Base-by-base conservation (phyloP, 2,329 filamentous ascomycete genomes). In the Penicillium sp. region DNA sequence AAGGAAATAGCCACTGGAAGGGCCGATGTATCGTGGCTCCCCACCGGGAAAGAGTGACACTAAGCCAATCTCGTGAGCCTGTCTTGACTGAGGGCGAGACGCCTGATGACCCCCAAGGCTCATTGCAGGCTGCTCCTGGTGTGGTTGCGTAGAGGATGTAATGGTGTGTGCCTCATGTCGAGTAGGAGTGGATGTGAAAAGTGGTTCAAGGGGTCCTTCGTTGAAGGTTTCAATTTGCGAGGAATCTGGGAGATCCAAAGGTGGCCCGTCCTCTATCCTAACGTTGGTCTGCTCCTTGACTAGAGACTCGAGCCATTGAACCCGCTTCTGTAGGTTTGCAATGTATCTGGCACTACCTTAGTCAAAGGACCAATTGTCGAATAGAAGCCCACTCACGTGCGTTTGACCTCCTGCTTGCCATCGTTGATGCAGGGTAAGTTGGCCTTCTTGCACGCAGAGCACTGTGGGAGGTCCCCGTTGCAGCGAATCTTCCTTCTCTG, bases 1-100 rank as follows among this genome's bases (percentile, higher is more conserved):
- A 9, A 78, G 65, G 28, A 76, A 76, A 40, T 75, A 76, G 1
- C 76, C 76, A 25, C 75, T 78, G 0, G 76, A 79, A 2, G 76
- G 76, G 0, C 76, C 76, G 10, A 79, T 73, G 33, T 79, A 79
- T 41, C 72, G 65, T 3, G 57, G 52, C 14, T 70, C 71, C 14
- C 75, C 73, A 29, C 69, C 72, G 3, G 64, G 64, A 2, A 71
- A 72, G 1, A 78, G 59, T 0, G 75, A 76, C 0, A 79, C 67
- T 10, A 79, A 51, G 0, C 76, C 76, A 11, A 78, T 76, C 45
- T 79, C 74, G 43, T 78, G 74, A 1, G 72, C 69, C 17, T 57
- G 53, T 40, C 42, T 53, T 33, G 47, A 27, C 19, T 50, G 27
- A 18, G 45, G 16, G 4, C 34, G 43, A 14, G 39, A 29, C 34